Evolutionary conservation across 2,329 filamentous ascomycete species (phyloP).

Genomic region (Penicillium sp.): DNA sequence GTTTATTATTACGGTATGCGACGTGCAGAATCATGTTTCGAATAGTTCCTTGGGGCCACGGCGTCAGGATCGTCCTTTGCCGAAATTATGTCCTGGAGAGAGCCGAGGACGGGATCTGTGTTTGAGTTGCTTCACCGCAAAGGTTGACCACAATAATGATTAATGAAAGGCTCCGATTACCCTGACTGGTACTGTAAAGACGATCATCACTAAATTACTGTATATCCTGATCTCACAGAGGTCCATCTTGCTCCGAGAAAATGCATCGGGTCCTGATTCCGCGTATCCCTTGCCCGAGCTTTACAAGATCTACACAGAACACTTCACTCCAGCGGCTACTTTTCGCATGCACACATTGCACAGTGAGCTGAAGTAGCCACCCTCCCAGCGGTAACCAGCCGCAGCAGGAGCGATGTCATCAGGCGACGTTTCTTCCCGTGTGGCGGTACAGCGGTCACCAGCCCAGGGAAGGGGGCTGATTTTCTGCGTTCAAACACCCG

Average conservation of each 20-base stretch:
- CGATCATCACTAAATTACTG: neutral
- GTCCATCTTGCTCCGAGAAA: neutral
- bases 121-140: neutral
- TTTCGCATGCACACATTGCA: no score
- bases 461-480: neutral
- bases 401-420: neutral
- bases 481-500: neutral
- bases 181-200: neutral
- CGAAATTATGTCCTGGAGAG: neutral
- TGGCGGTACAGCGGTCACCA: constrained; percentile 1
- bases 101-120: neutral
- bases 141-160: neutral
- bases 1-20: constrained; percentile 1
- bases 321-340: neutral
- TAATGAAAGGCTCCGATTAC: neutral
- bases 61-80: constrained; percentile 5
- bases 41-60: constrained; percentile 7
- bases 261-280: neutral
- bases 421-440: neutral
- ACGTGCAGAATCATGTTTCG: constrained; percentile 6
- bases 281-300: neutral
- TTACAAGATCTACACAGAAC: neutral
- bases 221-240: neutral
- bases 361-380: neutral
- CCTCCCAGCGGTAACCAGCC: neutral